Conservation (phyloP, 345 rosid genomes). For the Citrus sp. region DNA sequence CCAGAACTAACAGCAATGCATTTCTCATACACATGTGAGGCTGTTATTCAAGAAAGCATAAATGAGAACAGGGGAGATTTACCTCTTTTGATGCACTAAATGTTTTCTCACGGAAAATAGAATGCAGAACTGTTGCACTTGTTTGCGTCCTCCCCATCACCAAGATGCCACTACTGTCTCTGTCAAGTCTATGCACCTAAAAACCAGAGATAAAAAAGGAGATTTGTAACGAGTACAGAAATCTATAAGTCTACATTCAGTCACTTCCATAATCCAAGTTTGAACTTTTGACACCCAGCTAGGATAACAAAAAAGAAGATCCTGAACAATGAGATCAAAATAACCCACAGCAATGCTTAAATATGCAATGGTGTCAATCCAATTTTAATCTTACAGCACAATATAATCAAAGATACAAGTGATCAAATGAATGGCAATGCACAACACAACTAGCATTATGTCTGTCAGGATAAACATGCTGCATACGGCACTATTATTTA, state of each 20-base stretch:
- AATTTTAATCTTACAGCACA: background rate
- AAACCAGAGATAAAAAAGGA: background rate
- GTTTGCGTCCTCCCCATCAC: slow-evolving; percentile 91
- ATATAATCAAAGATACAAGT: background rate
- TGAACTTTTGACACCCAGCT: background rate
- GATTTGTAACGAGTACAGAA: too few relatives aligned
- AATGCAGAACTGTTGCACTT: slow-evolving; percentile 73
- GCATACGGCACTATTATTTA: background rate
- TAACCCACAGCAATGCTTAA: background rate
- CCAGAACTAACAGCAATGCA: background rate
- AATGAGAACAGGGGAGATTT: slow-evolving; percentile 7
- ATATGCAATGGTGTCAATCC: background rate
- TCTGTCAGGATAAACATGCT: background rate
- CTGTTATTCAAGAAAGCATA: background rate
- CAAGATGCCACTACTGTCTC: slow-evolving; percentile 91
- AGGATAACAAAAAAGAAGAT: slow-evolving; percentile 3
- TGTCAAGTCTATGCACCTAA: slow-evolving; percentile 94
- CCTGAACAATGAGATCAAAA: background rate
- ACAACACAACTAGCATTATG: background rate
- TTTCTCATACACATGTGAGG: background rate
- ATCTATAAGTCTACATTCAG: background rate
- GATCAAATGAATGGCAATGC: background rate
- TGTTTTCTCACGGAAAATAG: slow-evolving; percentile 88
- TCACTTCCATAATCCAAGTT: background rate
- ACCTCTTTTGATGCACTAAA: slow-evolving; percentile 60